Evolutionary conservation across 768 basidiomycete genomes (phyloP).

Genomic region (Albatrellus ellisii): DNA sequence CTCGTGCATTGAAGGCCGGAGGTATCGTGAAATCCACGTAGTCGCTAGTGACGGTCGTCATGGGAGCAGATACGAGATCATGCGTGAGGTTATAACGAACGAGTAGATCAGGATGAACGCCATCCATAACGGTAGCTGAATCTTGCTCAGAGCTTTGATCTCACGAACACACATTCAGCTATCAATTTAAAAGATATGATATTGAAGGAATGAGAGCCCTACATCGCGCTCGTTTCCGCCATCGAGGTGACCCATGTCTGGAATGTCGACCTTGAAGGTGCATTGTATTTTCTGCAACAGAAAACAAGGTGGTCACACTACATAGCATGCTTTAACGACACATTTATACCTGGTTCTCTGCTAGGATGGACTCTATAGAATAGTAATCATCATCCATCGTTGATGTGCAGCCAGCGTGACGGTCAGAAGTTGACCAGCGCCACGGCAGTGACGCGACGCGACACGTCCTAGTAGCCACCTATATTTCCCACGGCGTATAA

Average conservation of each 20-base stretch:
- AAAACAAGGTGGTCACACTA: background rate
- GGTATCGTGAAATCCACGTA: slow-evolving; percentile 88
- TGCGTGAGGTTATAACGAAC: slow-evolving; percentile 25
- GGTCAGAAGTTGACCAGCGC: background rate
- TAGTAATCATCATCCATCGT: slow-evolving; percentile 87
- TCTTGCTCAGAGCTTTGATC: slow-evolving; percentile 68
- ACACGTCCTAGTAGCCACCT: background rate
- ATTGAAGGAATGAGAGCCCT: slow-evolving; percentile 5
- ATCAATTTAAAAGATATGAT: background rate
- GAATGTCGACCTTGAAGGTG: slow-evolving; percentile 77
- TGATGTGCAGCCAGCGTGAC: background rate
- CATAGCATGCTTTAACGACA: background rate
- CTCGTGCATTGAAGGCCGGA: slow-evolving; percentile 57
- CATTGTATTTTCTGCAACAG: slow-evolving; percentile 75
- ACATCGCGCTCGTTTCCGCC: slow-evolving; percentile 80
- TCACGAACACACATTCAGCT: too few relatives aligned
- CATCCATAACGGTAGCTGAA: slow-evolving; percentile 85
- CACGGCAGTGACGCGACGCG: slow-evolving; percentile 1
- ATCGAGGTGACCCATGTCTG: slow-evolving; percentile 80
- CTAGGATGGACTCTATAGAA: slow-evolving; percentile 81
- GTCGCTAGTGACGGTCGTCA: slow-evolving; percentile 36
- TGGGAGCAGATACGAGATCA: background rate
- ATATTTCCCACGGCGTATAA: background rate
- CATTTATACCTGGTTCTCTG: slow-evolving; percentile 73
- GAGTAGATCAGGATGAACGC: slow-evolving; percentile 77